Evolutionary conservation across 163 green algal genomes (phyloP), one percentile per base, ranked within the genome.

Genomic region (Chloromonas sp.): DNA sequence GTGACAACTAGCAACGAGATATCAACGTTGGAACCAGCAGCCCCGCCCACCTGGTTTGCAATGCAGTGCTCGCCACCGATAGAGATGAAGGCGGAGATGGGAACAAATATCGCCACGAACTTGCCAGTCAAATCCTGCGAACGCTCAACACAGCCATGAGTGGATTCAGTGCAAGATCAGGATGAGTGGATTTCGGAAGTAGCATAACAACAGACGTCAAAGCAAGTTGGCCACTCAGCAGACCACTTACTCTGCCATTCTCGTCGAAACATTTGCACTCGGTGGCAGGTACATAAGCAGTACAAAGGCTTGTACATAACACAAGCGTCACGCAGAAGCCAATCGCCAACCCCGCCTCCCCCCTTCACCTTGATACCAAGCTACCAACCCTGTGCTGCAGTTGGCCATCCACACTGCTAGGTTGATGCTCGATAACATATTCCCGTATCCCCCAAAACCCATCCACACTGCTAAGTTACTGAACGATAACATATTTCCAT

Each of bases 61-160:
- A 97, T 92, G 83, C 85, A 92, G 71, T 94, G 90, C 89, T 96
- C 94, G 70, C 94, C 89, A 59, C 94, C 93, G 11, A 96, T 89
- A 57, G 89, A 89, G 58, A 92, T 91, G 85, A 96, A 96, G 8
- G 92, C 91, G 2, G 87, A 91, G 88, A 96, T 97, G 85, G 94
- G 91, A 0, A 97, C 86, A 82, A 89, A 95, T 81, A 95, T 89
- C 66, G 79, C 92, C 2, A 94, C 71, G n/a, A 89, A 84, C 89
- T 96, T 96, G 82, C 93, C 90, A 1, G 88, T 87, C 0, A 94
- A 78, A 82, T 92, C 87, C 36, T 87, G 80, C 3, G 1, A 74
- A 60, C 36, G 1, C 60, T 83, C 3, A 59, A 59, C 60, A 61
- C 8, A 76, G 5, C 2, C 80, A 77, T 87, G 84, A 0, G 66